Evolutionary conservation across 1,284 basidiomycete genomes (phyloP), one percentile per base, ranked within the genome.

Genomic region (Trichosporon sp.): DNA sequence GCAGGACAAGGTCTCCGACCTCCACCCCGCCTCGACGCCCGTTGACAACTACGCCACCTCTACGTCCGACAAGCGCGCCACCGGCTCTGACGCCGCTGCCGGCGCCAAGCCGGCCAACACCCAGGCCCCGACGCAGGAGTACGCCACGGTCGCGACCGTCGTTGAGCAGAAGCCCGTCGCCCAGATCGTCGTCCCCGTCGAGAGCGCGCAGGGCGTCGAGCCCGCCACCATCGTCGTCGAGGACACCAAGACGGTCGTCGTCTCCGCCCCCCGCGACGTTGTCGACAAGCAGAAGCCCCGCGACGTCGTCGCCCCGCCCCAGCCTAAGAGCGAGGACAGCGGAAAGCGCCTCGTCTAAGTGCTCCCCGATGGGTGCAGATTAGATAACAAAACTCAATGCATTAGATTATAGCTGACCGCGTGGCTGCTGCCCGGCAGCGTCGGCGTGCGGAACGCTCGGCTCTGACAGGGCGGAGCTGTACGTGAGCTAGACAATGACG

Each of bases 81-180:
- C 59, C 14, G 31, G 59, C 59, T 4, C 59, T 16, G n/a, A 19
- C 19, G 31, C 59, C 31, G 59, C 32, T 6, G 59, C 59, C 4
- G 59, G 59, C 31, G 16, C 65, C 37, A 14, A 56, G 16, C 32
- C 70, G 14, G 56, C 26, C 14, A n/a, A 61, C 31, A 7, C 59
- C 10, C 56, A 61, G 6, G 72, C 70, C 32, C 70, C 67, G 35
- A 37, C 35, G 3, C 69, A 66, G 31, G 68, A 75, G 59, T 70
- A 73, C 35, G 73, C 82, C 73, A 79, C 70, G 40, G 76, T 83
- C n/a, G 81, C 77, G 3, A 79, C 79, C 63, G 79, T 82, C 8
- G 79, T 83, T 8, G 83, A 84, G 74, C 78, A 81, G 71, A 81
- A 74, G 71, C 83, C 83, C 12, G 78, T 84, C 8, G 81, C 81